Evolutionary conservation across 345 rosid species (phyloP).

Genomic region (Aegle marmelos): DNA sequence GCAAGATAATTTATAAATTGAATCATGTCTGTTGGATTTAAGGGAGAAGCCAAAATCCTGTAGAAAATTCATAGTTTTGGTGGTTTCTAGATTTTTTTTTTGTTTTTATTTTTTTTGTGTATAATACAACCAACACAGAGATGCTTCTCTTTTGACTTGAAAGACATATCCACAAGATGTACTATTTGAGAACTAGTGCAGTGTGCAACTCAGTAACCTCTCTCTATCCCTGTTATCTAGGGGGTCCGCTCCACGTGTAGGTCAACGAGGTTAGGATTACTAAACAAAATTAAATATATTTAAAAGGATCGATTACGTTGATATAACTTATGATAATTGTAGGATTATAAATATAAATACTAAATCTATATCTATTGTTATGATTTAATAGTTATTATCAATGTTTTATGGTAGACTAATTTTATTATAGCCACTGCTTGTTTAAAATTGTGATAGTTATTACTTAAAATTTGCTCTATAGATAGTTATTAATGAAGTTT

Average conservation of each 20-base stretch:
- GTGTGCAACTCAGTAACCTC: not conserved
- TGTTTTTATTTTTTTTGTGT: too few species aligned
- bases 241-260: not conserved
- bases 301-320: too few species aligned
- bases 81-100: not conserved
- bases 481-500: rapidly evolving
- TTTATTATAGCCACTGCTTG: too few species aligned
- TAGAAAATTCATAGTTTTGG: not conserved
- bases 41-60: not conserved
- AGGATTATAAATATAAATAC: too few species aligned
- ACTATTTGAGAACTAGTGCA: not conserved
- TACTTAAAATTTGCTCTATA: too few species aligned
- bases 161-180: not conserved
- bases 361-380: too few species aligned
- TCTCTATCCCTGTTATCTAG: not conserved
- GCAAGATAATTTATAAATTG: not conserved
- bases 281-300: too few species aligned
- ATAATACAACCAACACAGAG: not conserved
- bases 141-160: constrained; percentile 15
- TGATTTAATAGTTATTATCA: rapidly evolving
- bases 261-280: not conserved
- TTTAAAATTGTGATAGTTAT: too few species aligned
- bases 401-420: rapidly evolving
- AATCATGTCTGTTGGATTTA: not conserved
- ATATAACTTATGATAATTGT: too few species aligned